Evolutionary conservation across 2,329 filamentous ascomycete genomes (phyloP).

Genomic region (Scedosporium boydii): DNA sequence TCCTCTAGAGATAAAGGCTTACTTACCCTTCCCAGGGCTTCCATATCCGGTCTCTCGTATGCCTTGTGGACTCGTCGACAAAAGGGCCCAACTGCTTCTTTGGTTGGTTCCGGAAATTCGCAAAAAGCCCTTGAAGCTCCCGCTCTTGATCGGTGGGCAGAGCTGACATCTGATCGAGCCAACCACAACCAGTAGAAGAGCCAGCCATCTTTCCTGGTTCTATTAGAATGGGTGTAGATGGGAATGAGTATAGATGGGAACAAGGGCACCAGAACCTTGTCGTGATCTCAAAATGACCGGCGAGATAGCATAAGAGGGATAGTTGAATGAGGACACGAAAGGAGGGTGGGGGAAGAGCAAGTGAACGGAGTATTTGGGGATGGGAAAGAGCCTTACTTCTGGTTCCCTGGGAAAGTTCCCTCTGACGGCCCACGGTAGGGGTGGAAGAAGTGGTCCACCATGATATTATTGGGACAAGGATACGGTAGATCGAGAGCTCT

Average conservation of each 20-base stretch:
- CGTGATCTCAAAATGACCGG: not conserved
- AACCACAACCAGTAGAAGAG: conserved; percentile 1
- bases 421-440: not conserved
- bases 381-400: not conserved
- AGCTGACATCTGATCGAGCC: not conserved
- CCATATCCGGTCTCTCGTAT: not conserved
- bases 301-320: conserved; percentile 1
- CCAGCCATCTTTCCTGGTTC: not conserved
- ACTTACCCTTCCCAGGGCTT: not conserved
- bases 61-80: not conserved
- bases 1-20: not conserved
- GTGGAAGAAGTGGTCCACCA: not conserved
- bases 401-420: not conserved
- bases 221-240: not conserved
- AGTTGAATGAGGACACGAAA: not conserved
- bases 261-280: not conserved
- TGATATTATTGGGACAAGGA: not conserved
- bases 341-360: not conserved
- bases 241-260: conserved; percentile 2
- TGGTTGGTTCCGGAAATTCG: not conserved
- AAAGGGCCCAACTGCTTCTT: not conserved
- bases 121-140: not conserved
- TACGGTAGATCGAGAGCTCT: conserved; percentile 1
- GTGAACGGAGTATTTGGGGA: not conserved
- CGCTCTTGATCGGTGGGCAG: not conserved